Conservation (phyloP, 169 alveolate genomes). For the Plasmodium fragile region DNA sequence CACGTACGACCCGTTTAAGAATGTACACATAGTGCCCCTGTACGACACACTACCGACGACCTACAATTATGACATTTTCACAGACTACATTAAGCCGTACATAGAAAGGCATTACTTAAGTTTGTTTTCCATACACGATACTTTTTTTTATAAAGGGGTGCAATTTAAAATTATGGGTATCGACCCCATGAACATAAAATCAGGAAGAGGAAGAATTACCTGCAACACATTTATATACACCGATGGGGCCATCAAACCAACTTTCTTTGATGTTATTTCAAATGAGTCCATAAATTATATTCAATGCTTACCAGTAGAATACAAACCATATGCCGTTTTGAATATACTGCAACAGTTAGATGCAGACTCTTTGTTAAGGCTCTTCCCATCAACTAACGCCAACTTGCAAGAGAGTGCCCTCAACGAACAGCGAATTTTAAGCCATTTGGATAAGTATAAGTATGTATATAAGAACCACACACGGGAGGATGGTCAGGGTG, state of each 20-base stretch:
- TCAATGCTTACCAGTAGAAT: constrained; percentile 77
- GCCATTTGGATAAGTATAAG: constrained; percentile 29
- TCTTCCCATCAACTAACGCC: constrained; percentile 79
- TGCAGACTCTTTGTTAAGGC: constrained; percentile 77
- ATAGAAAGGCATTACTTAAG: constrained; percentile 78
- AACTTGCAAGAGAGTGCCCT: constrained; percentile 22
- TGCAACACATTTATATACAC: constrained; percentile 78
- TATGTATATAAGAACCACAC: constrained; percentile 34
- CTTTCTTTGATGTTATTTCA: constrained; percentile 80
- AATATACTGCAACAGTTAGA: constrained; percentile 80
- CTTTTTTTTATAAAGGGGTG: constrained; percentile 81
- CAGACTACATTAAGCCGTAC: constrained; percentile 79
- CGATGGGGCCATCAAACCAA: constrained; percentile 79
- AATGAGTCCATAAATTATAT: constrained; percentile 77
- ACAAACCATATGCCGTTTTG: constrained; percentile 80
- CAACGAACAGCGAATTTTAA: constrained; percentile 2
- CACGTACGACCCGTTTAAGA: constrained; percentile 75
- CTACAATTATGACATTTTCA: constrained; percentile 77
- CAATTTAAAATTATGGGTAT: constrained; percentile 83
- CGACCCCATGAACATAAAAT: constrained; percentile 76
- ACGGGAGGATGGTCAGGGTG: constrained; percentile 26
- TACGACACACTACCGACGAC: constrained; percentile 82
- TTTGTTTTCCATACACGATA: constrained; percentile 79
- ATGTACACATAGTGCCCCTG: constrained; percentile 80
- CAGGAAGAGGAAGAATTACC: constrained; percentile 78